Base-by-base conservation (phyloP, 108 stramenopile species). In the Asterionellopsis glacialis region DNA sequence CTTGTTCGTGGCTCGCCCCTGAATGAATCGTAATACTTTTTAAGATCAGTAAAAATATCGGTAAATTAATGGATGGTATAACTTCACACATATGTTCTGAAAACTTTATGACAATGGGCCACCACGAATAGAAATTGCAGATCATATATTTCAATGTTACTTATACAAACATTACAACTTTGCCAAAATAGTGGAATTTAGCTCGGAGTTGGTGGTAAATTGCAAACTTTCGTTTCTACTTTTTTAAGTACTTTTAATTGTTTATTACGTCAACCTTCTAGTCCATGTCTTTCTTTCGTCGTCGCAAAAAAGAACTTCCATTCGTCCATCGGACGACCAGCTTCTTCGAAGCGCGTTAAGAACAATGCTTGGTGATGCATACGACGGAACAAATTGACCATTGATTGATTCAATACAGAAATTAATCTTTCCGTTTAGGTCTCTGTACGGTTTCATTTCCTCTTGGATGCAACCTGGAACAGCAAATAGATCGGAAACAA, bases 311-410 rank as follows among this genome's bases (percentile, higher is more conserved):
- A 76, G 51, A 39, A 93, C 59, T 62, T 89, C 86, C 1, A 93
- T 69, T 43, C 66, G 50, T n/a, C 56, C 59, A 49, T 84, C 80
- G 19, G 67, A 33, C 23, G 76, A 74, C 91, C 91, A 93, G 51
- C 81, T 79, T 70, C 88, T 70, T 19, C 70, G 67, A 75, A 93
- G 73, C 0, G 86, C 86, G 69, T 74, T 89, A 27, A 67, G 47
- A 1, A 90, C 86, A 40, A 93, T 72, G 48, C 83, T 69, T 11
- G 82, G 42, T 15, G 72, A 81, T 21, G 81, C 86, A 70, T 90
- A 93, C 5, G 82, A 79, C 5, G 91, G 91, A 11, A 93, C 79
- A 62, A 82, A 69, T 43, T 93, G 80, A 18, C 84, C 87, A 67
- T 88, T 85, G 14, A 90, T 54, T n/a, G 86, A 81, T 41, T 88